Evolutionary conservation across 371 early-diverging fungal species (phyloP).

Genomic region (Dinochytrium kinnereticum): DNA sequence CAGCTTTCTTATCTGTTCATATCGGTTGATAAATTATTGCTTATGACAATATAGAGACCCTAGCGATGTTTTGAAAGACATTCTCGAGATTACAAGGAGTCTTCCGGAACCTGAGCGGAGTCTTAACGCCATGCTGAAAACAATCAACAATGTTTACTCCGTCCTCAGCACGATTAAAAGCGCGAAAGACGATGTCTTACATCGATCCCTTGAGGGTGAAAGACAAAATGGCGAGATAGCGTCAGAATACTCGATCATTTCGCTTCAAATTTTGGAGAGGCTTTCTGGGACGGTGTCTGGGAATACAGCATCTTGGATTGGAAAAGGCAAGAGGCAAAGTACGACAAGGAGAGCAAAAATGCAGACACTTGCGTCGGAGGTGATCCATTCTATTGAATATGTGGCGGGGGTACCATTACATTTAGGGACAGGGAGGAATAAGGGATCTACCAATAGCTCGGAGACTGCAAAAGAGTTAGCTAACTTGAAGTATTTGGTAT

Average conservation of each 20-base stretch:
- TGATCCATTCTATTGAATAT: slow-evolving; percentile 3
- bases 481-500: slow-evolving; percentile 8
- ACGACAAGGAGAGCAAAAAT: background rate
- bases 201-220: no score
- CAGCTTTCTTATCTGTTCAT: no score
- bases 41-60: slow-evolving; percentile 28
- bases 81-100: slow-evolving; percentile 21
- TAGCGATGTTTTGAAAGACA: slow-evolving; percentile 15
- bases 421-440: slow-evolving; percentile 1
- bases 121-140: background rate
- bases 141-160: background rate
- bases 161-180: background rate
- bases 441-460: background rate
- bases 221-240: background rate
- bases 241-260: background rate
- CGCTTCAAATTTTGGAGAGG: slow-evolving; percentile 11
- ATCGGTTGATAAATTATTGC: no score
- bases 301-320: background rate
- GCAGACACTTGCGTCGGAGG: slow-evolving; percentile 6
- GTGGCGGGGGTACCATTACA: slow-evolving; percentile 2
- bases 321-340: slow-evolving; percentile 6
- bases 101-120: slow-evolving; percentile 39
- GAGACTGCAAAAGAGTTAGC: background rate
- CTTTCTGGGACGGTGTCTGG: slow-evolving; percentile 5
- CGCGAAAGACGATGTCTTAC: background rate